Base-by-base conservation (phyloP, 768 basidiomycete species). In the Asterophora parasitica region DNA sequence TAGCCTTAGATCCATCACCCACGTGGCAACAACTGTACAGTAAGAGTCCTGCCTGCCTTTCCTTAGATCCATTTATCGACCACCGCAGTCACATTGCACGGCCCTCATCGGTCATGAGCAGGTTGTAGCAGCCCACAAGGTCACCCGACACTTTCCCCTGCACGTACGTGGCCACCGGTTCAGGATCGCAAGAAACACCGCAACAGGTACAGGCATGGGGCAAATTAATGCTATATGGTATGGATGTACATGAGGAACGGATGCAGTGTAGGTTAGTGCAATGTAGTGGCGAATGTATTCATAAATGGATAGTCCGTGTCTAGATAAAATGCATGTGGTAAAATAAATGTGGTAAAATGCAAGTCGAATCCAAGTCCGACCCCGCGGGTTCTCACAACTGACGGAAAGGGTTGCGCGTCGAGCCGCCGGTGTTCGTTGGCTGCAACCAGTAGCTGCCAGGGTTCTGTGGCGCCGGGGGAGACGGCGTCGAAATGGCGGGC, bases 351-450 rank as follows among this genome's bases (percentile, higher is more conserved):
- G n/a, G 48, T 33, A 12, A 15, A 19, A 13, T 23, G n/a, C 17
- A 34, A 44, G 31, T 27, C 38, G 20, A 10, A 37, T 19, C n/a
- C 42, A 37, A n/a, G 48, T 26, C n/a, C 12, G n/a, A 23, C 23
- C 19, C 23, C 23, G 19, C 31, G 4, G 12, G 12, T n/a, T 36
- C 17, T 50, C 12, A 36, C 19, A 47, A 23, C 15, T 48, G 69
- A 52, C 69, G 67, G 67, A 82, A 82, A 6, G 80, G 80, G 56
- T 82, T 82, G 48, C 65, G 69, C 45, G 75, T 73, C 46, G 75
- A 73, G 53, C 66, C 68, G 47, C 75, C 77, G 46, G 77, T 75
- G 56, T 61, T 57, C 44, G 56, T 61, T 36, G 73, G 70, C 44
- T 69, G 61, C 42, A 76, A 48, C 74, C 70, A 71, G 58, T 71